Evolutionary conservation across 73 alveolate species (phyloP), one percentile per base, ranked within the genome.

Genomic region (Paramecium sonneborni): DNA sequence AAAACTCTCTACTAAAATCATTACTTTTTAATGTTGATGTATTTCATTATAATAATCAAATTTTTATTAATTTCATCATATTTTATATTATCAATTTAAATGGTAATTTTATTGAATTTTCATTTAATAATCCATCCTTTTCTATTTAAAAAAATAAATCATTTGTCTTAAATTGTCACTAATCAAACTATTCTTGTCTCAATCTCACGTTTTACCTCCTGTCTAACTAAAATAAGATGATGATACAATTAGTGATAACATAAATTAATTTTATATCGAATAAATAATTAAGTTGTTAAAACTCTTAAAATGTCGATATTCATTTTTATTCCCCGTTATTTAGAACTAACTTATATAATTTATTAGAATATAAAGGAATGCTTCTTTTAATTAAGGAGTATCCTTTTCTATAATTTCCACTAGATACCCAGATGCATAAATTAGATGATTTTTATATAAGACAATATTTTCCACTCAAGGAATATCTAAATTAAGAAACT

Each of bases 131-230:
- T 4, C 21, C 44, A 5, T 58, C 82, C 8, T 21, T 43, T 7
- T 28, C 10, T 58, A 58, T 24, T 58, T 23, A 9, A 21, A 0
- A 57, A 5, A 0, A n/a, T 3, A 14, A 5, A 11, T 8, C 57
- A 41, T 8, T 11, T 11, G 7, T 41, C 57, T 41, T 23, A 68
- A 28, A 23, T 10, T 23, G 20, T 68, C 85, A 6, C 37, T 46
- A 20, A 68, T 46, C 85, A 41, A 68, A 7, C 10, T 12, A 7
- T 7, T 68, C 6, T 68, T 7, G 8, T 68, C 23, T 20, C 85
- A 6, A 68, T 68, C 85, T 46, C 85, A 68, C 6, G 85, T 68
- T 28, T 18, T 68, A 7, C 85, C 85, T 41, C 57, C 57, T 41
- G 57, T 11, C 57, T 11, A 41, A 11, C n/a, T 11, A 41, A 41